A percentile compares a stretch with the other conserved stretches of the same genome.
phyloP scores from a whole-genome alignment of 202 grass and related monocot species.

The Zizania palustris region DNA sequence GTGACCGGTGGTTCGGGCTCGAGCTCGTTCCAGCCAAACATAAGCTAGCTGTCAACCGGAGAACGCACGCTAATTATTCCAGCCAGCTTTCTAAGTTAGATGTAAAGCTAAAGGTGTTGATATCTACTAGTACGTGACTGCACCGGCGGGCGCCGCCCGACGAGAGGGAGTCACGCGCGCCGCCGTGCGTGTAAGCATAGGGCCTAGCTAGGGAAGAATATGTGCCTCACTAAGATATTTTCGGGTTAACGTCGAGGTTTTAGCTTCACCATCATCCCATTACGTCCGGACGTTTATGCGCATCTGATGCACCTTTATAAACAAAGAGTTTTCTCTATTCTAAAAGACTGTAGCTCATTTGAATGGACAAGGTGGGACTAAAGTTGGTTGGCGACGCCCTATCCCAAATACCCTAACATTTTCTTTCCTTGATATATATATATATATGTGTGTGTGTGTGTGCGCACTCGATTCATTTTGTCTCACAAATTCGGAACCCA shows the following conservation, averaged over 20 bases:
- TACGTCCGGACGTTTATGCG: too few species aligned
- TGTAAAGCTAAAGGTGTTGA: neutral
- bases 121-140: neutral
- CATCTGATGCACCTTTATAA: too few species aligned
- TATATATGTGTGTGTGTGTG: too few species aligned
- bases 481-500: neutral
- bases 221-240: neutral
- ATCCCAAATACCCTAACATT: too few species aligned
- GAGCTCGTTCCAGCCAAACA: neutral
- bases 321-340: too few species aligned
- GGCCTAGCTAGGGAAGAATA: neutral
- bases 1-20: neutral
- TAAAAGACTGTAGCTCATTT: too few species aligned
- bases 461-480: neutral
- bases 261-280: too few species aligned
- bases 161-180: neutral
- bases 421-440: too few species aligned
- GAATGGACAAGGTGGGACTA: too few species aligned
- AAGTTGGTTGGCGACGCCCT: too few species aligned
- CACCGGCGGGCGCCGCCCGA: neutral
- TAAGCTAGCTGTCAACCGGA: neutral
- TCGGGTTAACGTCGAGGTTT: too few species aligned
- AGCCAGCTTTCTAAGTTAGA: neutral
- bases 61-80: too few species aligned
- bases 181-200: neutral